Evolutionary conservation across 345 rosid genomes (phyloP), one percentile per base, ranked within the genome.

Genomic region (Boechera retrofracta): DNA sequence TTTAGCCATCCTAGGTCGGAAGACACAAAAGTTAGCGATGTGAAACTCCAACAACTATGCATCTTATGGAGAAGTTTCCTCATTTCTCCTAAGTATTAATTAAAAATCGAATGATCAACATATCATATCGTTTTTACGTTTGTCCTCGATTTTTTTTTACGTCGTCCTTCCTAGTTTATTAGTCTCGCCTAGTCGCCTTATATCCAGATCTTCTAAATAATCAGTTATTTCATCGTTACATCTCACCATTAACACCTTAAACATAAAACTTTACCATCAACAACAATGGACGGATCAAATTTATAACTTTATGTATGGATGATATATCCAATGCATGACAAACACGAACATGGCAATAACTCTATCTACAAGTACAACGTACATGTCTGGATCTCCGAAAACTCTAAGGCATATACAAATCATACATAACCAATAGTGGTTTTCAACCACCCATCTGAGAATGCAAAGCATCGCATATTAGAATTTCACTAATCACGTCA

Each of bases 1-100:
- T 54, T 44, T 64, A 63, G 56, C 55, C 64, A 55, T 64, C 77
- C 47, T 64, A 64, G 41, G 21, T 73, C 4, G 31, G 10, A 63
- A 64, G 0, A 64, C 1, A 18, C 21, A 10, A 45, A 35, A 64
- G 35, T 57, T 39, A 74, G 24, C 10, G 56, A 74, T 57, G 77
- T 74, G 71, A 64, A 64, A 74, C 66, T 74, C 57, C 57, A 74
- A 74, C 78, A 44, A 56, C 77, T 54, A 64, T 54, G 38, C 57
- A 49, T 55, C 6, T 38, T 62, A 28, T 72, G n/a, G 7, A 48
- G n/a, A 29, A 33, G 21, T 38, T 62, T 38, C 51, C 51, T 52
- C 15, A 64, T 21, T 21, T 21, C 21, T 21, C 21, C 21, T 21
- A 21, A 49, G 5, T 60, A 36, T 59, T 47, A 59, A 21, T 29